phyloP scores from a whole-genome alignment of 495 filamentous ascomycete species.

The Thermochaetoides thermophila region DNA sequence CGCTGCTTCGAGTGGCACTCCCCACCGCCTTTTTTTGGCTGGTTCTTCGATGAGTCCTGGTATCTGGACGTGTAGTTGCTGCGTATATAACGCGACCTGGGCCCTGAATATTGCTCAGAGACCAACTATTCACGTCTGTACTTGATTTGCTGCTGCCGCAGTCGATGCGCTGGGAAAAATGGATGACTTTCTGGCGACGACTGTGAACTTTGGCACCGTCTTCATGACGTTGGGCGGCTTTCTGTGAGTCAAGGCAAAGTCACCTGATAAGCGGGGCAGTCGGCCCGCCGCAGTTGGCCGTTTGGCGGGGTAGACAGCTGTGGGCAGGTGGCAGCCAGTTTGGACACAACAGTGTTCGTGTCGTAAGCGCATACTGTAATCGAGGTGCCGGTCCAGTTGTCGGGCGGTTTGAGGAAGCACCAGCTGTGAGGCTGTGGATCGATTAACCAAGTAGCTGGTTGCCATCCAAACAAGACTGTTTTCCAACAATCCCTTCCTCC shows the following conservation, averaged over 20 bases:
- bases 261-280: slow-evolving; percentile 19
- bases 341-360: slow-evolving; percentile 5
- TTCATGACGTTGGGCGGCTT: slow-evolving; percentile 18
- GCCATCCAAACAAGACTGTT: too few relatives aligned
- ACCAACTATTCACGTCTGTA: too few relatives aligned
- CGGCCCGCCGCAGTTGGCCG: background rate
- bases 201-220: slow-evolving; percentile 5
- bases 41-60: background rate
- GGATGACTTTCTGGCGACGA: slow-evolving; percentile 1
- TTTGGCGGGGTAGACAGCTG: slow-evolving; percentile 3
- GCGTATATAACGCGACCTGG: too few relatives aligned
- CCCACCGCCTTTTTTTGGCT: slow-evolving; percentile 9
- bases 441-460: too few relatives aligned
- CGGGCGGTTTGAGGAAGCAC: too few relatives aligned
- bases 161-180: slow-evolving; percentile 3
- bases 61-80: background rate
- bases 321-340: slow-evolving; percentile 9
- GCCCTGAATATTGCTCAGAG: too few relatives aligned
- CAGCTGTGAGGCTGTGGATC: too few relatives aligned
- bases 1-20: slow-evolving; percentile 2
- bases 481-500: too few relatives aligned
- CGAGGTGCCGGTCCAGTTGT: too few relatives aligned
- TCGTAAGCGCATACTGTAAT: too few relatives aligned
- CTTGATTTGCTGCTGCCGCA: background rate
- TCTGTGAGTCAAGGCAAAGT: slow-evolving; percentile 18